Evolutionary conservation across 768 basidiomycete genomes (phyloP).

Genomic region (Cubamyces lactineus): DNA sequence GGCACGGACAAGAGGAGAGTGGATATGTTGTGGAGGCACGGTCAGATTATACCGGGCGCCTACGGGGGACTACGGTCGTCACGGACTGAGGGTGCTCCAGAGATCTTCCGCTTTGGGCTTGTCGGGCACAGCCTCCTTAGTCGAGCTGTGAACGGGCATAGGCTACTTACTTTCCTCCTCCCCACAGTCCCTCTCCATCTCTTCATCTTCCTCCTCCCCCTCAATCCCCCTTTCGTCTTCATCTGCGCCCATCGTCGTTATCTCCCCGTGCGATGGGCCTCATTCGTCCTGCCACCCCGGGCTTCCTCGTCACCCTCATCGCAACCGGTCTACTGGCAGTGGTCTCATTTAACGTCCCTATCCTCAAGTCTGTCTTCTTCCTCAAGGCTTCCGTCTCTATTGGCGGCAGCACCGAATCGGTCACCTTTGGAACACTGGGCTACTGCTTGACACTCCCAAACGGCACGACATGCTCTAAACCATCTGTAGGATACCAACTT

Average conservation of each 20-base stretch:
- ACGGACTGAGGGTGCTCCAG: not conserved
- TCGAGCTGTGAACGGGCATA: not conserved
- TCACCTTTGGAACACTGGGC: constrained; percentile 89
- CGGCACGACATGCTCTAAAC: constrained; percentile 72
- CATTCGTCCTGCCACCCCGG: constrained; percentile 87
- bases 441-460: constrained; percentile 71
- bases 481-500: constrained; percentile 85
- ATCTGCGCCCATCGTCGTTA: constrained; percentile 7
- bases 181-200: not conserved
- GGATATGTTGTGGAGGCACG: not conserved
- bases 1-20: not conserved
- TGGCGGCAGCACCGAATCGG: constrained; percentile 53
- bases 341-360: constrained; percentile 90
- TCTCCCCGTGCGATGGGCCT: constrained; percentile 48
- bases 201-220: not conserved
- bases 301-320: constrained; percentile 79
- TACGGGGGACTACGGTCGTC: constrained; percentile 7
- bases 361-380: constrained; percentile 88
- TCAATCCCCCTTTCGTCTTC: constrained; percentile 2
- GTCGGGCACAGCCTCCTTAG: constrained; percentile 4
- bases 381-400: constrained; percentile 69
- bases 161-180: not conserved
- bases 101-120: constrained; percentile 1
- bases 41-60: not conserved
- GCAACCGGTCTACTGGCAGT: constrained; percentile 81